Conservation (phyloP, 768 basidiomycete genomes). For the Amanita brunnescens region DNA sequence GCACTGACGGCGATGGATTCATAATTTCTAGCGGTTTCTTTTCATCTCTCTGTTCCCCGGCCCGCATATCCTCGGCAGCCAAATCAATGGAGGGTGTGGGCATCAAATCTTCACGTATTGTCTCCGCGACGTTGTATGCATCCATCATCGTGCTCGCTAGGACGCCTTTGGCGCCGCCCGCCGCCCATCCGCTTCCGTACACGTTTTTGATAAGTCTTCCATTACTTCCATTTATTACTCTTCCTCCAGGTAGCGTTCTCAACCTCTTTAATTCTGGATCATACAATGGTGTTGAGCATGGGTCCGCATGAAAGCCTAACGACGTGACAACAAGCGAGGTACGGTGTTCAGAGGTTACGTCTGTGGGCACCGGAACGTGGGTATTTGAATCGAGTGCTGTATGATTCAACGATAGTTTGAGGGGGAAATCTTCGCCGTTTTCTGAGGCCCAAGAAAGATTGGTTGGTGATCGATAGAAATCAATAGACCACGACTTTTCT, state of each 20-base stretch:
- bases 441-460: slow-evolving; percentile 23
- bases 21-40: slow-evolving; percentile 14
- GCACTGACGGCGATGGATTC: slow-evolving; percentile 30
- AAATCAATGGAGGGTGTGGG: slow-evolving; percentile 7
- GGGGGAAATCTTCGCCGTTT: slow-evolving; percentile 6
- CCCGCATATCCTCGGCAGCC: slow-evolving; percentile 28
- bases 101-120: slow-evolving; percentile 33
- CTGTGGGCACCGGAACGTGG: slow-evolving; percentile 43
- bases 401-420: slow-evolving; percentile 47
- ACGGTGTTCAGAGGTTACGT: slow-evolving; percentile 35
- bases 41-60: background rate
- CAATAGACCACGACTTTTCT: slow-evolving; percentile 67
- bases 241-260: slow-evolving; percentile 40
- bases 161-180: slow-evolving; percentile 85
- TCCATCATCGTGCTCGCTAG: slow-evolving; percentile 91
- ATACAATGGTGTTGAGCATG: slow-evolving; percentile 36
- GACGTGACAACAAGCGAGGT: slow-evolving; percentile 80
- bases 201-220: slow-evolving; percentile 19
- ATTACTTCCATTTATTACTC: background rate
- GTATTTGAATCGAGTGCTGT: slow-evolving; percentile 42
- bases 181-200: slow-evolving; percentile 95
- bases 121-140: slow-evolving; percentile 72
- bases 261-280: slow-evolving; percentile 50
- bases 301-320: slow-evolving; percentile 77
- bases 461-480: slow-evolving; percentile 72